These are phyloP conservation scores for Trichophyton benhamiae DNA, from an alignment of 2,329 filamentous ascomycete genomes.

Conservation along the genomic window DNA sequence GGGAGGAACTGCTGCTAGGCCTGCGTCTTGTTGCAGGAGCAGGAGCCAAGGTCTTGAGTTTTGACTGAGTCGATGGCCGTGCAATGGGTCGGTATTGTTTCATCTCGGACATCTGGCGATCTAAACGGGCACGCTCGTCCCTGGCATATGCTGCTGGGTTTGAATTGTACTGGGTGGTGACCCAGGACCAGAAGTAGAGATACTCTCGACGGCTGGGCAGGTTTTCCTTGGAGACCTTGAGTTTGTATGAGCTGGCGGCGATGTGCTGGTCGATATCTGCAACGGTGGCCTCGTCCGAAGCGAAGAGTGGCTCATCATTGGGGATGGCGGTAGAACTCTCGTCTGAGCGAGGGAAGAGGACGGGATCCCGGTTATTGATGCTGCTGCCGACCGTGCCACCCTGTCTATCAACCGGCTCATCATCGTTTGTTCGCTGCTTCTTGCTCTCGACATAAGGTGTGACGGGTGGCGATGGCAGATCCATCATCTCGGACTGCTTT, in stretches of 20 bases:
- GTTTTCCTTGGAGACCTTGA: constrained; percentile 29
- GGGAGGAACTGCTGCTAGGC: constrained; percentile 3
- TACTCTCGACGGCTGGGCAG: constrained; percentile 36
- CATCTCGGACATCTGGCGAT: constrained; percentile 31
- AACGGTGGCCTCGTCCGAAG: constrained; percentile 21
- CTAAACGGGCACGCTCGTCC: constrained; percentile 30
- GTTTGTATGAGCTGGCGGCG: constrained; percentile 18
- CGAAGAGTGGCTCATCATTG: constrained; percentile 32
- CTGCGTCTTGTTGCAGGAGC: constrained; percentile 26
- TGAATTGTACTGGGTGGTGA: constrained; percentile 32
- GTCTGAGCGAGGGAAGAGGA: constrained; percentile 33
- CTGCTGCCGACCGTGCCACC: constrained; percentile 23
- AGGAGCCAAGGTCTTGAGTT: constrained; percentile 31
- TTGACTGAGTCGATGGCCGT: constrained; percentile 18
- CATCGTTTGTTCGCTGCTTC: constrained; percentile 24
- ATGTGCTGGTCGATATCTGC: constrained; percentile 33
- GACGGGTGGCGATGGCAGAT: constrained; percentile 35
- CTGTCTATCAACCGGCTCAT: constrained; percentile 12
- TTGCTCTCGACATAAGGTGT: constrained; percentile 34
- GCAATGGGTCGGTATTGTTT: constrained; percentile 23
- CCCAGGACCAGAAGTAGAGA: constrained; percentile 31
- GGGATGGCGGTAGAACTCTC: constrained; percentile 18
- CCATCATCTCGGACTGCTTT: constrained; percentile 33
- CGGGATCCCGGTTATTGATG: constrained; percentile 24
- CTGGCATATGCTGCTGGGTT: constrained; percentile 34